Evolutionary conservation across 2,329 filamentous ascomycete genomes (phyloP).

Genomic region (Rhytidhysteron rufulum): DNA sequence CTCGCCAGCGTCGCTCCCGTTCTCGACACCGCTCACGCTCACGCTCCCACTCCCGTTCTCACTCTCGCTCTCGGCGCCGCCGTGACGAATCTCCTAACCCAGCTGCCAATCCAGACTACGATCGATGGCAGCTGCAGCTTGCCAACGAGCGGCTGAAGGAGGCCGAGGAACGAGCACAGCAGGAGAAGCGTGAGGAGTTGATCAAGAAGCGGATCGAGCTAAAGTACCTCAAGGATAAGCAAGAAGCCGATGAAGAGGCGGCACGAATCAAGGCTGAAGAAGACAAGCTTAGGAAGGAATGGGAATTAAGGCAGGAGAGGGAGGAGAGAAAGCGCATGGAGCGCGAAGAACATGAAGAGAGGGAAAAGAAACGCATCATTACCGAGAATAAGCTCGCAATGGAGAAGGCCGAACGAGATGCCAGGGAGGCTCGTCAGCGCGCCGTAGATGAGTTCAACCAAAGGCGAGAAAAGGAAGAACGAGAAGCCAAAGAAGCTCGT

Average conservation of each 20-base stretch:
- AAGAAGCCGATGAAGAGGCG: slow-evolving; percentile 28
- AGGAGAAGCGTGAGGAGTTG: slow-evolving; percentile 37
- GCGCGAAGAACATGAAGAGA: slow-evolving; percentile 7
- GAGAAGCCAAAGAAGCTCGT: slow-evolving; percentile 19
- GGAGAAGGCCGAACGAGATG: slow-evolving; percentile 26
- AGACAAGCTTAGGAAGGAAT: slow-evolving; percentile 13
- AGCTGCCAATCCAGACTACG: slow-evolving; percentile 22
- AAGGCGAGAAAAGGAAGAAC: slow-evolving; percentile 29
- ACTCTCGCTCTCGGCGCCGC: slow-evolving; percentile 14
- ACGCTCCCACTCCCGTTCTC: slow-evolving; percentile 25
- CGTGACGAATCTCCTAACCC: slow-evolving; percentile 10
- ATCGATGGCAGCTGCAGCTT: slow-evolving; percentile 30
- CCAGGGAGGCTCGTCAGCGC: slow-evolving; percentile 19
- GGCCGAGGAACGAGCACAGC: slow-evolving; percentile 26
- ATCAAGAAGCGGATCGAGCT: slow-evolving; percentile 30
- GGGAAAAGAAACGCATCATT: slow-evolving; percentile 7
- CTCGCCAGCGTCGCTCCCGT: slow-evolving; percentile 9
- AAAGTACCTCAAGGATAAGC: slow-evolving; percentile 31
- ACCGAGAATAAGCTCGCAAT: slow-evolving; percentile 12
- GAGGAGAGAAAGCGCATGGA: slow-evolving; percentile 12
- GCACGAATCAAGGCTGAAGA: slow-evolving; percentile 17
- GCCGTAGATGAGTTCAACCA: slow-evolving; percentile 30
- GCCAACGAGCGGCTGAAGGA: slow-evolving; percentile 33
- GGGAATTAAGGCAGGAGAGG: slow-evolving; percentile 15
- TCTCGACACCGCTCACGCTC: too few relatives aligned